Percentiles rank a stretch among this genome's conserved stretches.
Evolutionary conservation across 2,329 filamentous ascomycete species (phyloP).

Genomic region (Pyricularia sp.): DNA sequence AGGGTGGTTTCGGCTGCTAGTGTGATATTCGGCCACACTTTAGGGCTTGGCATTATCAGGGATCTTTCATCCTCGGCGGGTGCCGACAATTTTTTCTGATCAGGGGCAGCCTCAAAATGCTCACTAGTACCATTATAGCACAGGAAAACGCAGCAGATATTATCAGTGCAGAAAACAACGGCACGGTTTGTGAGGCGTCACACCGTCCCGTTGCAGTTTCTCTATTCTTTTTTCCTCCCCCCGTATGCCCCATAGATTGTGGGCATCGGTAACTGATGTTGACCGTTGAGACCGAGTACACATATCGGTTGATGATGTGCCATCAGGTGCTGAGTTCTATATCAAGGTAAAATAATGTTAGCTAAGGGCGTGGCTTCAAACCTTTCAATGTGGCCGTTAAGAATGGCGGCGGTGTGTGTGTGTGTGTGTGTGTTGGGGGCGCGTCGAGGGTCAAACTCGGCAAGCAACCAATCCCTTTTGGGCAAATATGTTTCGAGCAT

Average conservation of each 20-base stretch:
- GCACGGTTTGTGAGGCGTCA: neutral
- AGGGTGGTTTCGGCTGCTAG: neutral
- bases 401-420: neutral
- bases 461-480: neutral
- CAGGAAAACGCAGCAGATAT: neutral
- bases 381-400: neutral
- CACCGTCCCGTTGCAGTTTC: neutral
- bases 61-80: neutral
- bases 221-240: neutral
- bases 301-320: neutral
- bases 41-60: neutral
- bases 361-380: neutral
- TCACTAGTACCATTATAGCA: neutral
- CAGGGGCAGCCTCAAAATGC: neutral
- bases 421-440: neutral
- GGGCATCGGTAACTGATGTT: neutral
- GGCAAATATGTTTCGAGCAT: neutral
- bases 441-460: neutral
- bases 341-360: neutral
- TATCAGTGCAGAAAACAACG: neutral
- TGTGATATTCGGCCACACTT: neutral
- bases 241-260: neutral
- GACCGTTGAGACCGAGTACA: neutral
- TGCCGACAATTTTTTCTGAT: neutral
- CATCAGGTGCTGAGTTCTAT: neutral